Evolutionary conservation across 1,284 basidiomycete genomes (phyloP).

Genomic region (Golubevia pallescens): DNA sequence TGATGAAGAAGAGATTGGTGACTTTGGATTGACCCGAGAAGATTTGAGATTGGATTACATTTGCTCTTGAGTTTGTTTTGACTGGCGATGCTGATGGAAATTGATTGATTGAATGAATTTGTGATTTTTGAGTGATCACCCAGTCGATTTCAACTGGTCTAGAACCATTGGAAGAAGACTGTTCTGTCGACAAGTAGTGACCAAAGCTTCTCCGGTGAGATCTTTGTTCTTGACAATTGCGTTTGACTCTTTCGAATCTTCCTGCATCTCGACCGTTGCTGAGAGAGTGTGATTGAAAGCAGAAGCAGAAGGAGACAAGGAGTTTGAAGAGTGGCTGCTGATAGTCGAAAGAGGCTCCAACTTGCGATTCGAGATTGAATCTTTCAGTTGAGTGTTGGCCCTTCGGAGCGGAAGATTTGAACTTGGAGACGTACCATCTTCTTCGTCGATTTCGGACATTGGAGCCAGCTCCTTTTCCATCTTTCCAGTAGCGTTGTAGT

Average conservation of each 20-base stretch:
- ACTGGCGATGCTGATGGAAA: too few relatives aligned
- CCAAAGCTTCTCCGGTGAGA: conserved; percentile 16
- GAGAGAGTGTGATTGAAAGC: not conserved
- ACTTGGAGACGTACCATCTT: not conserved
- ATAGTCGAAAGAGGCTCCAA: conserved; percentile 4
- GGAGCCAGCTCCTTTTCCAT: conserved; percentile 23
- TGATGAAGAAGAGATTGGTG: too few relatives aligned
- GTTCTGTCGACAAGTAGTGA: conserved; percentile 25
- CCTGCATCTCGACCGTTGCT: not conserved
- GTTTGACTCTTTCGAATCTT: conserved; percentile 4
- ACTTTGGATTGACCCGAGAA: too few relatives aligned
- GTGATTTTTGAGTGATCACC: too few relatives aligned
- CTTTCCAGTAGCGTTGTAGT: conserved; percentile 25
- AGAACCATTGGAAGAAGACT: conserved; percentile 21
- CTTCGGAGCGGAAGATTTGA: conserved; percentile 1
- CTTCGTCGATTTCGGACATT: not conserved
- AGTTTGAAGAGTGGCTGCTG: conserved; percentile 17
- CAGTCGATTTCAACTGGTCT: not conserved
- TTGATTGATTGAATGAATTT: too few relatives aligned
- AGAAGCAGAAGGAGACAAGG: not conserved
- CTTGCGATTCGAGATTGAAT: conserved; percentile 1
- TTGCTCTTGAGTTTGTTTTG: too few relatives aligned
- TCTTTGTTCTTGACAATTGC: not conserved
- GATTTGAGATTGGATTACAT: too few relatives aligned
- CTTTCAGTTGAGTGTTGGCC: conserved; percentile 1